phyloP scores from a whole-genome alignment of 2,329 filamentous ascomycete species.

The Trichoderma asperellum region DNA sequence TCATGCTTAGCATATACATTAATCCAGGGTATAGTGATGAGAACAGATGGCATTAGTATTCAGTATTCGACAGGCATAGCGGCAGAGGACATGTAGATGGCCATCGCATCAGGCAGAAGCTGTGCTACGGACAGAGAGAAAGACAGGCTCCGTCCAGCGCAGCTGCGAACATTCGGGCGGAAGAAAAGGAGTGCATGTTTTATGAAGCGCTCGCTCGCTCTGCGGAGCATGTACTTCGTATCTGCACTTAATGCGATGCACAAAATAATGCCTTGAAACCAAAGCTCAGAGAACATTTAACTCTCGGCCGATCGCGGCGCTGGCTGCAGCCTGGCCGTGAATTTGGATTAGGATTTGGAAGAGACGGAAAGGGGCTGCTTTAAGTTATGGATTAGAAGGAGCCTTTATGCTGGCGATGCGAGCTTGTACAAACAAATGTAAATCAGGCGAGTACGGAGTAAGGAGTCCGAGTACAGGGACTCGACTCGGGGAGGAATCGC shows the following conservation, averaged over 20 bases:
- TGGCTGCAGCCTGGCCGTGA: background rate
- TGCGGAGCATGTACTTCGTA: background rate
- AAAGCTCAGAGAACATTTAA: background rate
- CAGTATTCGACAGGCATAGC: background rate
- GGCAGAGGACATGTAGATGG: background rate
- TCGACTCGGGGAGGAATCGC: background rate
- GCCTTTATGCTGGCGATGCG: conserved; percentile 20
- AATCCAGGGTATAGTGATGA: background rate
- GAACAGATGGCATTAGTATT: background rate
- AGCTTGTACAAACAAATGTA: background rate
- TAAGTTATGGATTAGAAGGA: conserved; percentile 2
- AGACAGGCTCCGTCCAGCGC: background rate
- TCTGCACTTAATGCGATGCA: background rate
- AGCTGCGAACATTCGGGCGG: background rate
- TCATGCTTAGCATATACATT: background rate
- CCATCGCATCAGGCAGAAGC: background rate
- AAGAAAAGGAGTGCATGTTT: background rate
- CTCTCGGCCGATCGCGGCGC: conserved; percentile 15
- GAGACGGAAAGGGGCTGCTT: conserved; percentile 11
- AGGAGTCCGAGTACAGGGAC: background rate
- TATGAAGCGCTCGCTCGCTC: background rate
- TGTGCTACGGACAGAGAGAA: background rate
- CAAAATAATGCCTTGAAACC: background rate
- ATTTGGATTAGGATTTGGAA: background rate
- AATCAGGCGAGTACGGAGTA: background rate